Evolutionary conservation across 148 eudicot species (phyloP), one percentile per base, ranked within the genome.

Genomic region (Chenopodium quinoa): DNA sequence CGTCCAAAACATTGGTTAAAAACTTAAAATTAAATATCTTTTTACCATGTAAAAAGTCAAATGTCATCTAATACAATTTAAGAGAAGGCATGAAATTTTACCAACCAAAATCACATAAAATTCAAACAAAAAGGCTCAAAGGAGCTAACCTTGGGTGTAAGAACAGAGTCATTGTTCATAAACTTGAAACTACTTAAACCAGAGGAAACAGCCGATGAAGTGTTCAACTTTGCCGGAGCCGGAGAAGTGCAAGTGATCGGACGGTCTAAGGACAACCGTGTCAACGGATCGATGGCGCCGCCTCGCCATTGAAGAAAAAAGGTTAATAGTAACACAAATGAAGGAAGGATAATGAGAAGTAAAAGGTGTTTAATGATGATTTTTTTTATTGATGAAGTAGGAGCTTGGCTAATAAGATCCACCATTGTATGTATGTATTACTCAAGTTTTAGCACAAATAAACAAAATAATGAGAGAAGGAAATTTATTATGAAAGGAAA

Each of bases 91-190:
- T 52, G 13, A 8, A 52, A 52, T 4, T 13, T 52, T 2, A 52
- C 14, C 58, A 52, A 48, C 3, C 12, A 14, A 52, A 56, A 56
- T 56, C 22, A 56, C 62, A 56, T 3, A 56, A 56, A 56, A 56
- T 56, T 56, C 62, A 56, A 56, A 56, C 4, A 14, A 17, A 2
- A 12, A 56, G 3, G 20, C 5, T 12, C 16, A 56, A 14, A 16
- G 22, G 17, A 56, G 62, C 75, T 13, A 37, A 80, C 82, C 82
- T 80, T 80, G 11, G 75, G 77, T 37, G 2, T 34, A 62, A 72
- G 37, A 56, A 48, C 11, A 72, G 77, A 71, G 60, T 17, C 71
- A 29, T 72, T 72, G 52, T 56, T n/a, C 58, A 7, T 71, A 27
- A 71, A 79, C 68, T 37, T 79, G 37, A 31, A 79, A 32, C 68